Conservation (phyloP, 1,139 yeast genomes). For the Geotrichum citri-aurantii region DNA sequence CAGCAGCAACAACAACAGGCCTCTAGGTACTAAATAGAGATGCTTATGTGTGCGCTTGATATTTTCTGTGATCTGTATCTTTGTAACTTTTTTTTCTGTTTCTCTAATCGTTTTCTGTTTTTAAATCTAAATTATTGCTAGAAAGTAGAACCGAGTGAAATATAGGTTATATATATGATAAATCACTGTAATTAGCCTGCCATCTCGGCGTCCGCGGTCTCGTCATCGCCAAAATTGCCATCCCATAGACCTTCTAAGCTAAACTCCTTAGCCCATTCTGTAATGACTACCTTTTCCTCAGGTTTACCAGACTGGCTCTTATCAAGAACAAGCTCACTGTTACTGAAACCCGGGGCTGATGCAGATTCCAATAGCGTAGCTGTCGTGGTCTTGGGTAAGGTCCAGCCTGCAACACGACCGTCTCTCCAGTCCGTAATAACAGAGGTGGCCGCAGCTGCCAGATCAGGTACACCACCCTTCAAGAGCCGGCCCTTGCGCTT, state of each 20-base stretch:
- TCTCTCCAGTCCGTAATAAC: constrained; percentile 96
- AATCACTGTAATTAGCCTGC: background rate
- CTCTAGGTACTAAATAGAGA: background rate
- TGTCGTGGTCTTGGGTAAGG: constrained; percentile 53
- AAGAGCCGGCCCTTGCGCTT: constrained; percentile 89
- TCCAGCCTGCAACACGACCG: constrained; percentile 91
- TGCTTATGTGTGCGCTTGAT: background rate
- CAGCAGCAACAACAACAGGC: constrained; percentile 7
- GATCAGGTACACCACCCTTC: constrained; percentile 87
- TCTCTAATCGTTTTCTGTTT: background rate
- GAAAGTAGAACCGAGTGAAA: background rate
- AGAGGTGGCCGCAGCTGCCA: constrained; percentile 75
- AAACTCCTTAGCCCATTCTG: constrained; percentile 91
- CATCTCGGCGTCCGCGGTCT: constrained; percentile 19
- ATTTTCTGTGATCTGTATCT: background rate
- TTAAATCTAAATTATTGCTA: background rate
- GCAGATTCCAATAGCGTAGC: constrained; percentile 22
- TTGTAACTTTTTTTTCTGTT: background rate
- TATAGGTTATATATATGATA: background rate
- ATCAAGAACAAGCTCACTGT: constrained; percentile 25
- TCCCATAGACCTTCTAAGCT: constrained; percentile 70
- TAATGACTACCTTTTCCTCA: constrained; percentile 77
- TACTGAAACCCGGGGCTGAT: constrained; percentile 35
- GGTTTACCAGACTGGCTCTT: constrained; percentile 15
- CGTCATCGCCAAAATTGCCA: constrained; percentile 24